Percentiles rank a stretch among this genome's conserved stretches.
Conservation (phyloP, 257 asterid species). For the Sherardia arvensis region DNA sequence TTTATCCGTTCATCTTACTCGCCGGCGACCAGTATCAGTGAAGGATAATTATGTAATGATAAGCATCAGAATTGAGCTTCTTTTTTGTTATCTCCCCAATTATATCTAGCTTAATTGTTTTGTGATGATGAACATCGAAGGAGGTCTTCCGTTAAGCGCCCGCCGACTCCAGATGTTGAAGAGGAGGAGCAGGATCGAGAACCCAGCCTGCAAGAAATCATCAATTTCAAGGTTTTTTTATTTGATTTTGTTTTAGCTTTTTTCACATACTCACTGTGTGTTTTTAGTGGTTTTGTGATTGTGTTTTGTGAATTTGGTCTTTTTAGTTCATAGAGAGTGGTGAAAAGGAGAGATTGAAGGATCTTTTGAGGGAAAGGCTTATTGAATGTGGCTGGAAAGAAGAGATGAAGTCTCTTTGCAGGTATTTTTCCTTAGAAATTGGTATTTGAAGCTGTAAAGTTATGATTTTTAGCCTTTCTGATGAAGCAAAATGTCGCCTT, state of each 20-base stretch:
- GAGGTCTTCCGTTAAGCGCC: slow-evolving; percentile 61
- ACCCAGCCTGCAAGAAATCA: slow-evolving; percentile 41
- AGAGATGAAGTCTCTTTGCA: slow-evolving; percentile 57
- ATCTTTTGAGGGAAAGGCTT: slow-evolving; percentile 54
- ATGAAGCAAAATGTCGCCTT: not conserved
- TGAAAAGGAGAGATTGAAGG: slow-evolving; percentile 54
- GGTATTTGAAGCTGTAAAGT: not conserved
- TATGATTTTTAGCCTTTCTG: not conserved
- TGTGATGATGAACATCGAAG: slow-evolving; percentile 12
- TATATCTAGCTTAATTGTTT: not conserved
- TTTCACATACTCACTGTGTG: not conserved
- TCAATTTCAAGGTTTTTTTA: slow-evolving; percentile 34
- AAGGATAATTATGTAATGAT: slow-evolving; percentile 2
- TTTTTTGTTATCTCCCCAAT: not conserved
- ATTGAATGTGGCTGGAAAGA: slow-evolving; percentile 68
- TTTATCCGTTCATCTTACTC: not conserved
- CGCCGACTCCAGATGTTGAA: slow-evolving; percentile 56
- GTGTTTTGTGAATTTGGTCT: not conserved
- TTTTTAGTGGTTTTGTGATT: not conserved
- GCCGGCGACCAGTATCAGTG: not conserved
- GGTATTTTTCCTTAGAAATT: slow-evolving; percentile 16
- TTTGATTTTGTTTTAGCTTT: not conserved
- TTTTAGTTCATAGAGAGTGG: slow-evolving; percentile 43
- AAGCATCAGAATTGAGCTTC: not conserved
- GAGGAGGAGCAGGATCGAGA: slow-evolving; percentile 37